Conservation (phyloP, 202 grass and related monocot species). For the Bolboschoenoplectus hybrid region DNA sequence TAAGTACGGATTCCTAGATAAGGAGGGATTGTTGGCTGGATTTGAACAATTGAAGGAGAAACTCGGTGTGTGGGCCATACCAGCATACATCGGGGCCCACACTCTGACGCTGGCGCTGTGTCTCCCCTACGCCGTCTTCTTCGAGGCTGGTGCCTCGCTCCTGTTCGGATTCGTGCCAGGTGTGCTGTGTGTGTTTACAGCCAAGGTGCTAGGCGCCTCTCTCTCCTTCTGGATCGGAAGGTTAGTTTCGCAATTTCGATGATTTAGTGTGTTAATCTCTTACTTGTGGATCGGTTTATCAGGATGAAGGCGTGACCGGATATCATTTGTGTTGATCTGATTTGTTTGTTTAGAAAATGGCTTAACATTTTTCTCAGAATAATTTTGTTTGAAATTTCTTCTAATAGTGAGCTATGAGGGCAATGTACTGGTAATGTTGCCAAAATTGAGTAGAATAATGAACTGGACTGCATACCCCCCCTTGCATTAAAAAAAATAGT, state of each 20-base stretch:
- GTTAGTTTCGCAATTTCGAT: slow-evolving; percentile 31
- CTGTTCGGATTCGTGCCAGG: slow-evolving; percentile 88
- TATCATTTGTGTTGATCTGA: background rate
- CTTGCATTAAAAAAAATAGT: slow-evolving; percentile 11
- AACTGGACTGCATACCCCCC: background rate
- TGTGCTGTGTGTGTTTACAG: slow-evolving; percentile 89
- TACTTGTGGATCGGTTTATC: background rate
- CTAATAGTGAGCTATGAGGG: background rate
- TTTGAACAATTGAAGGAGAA: slow-evolving; percentile 46
- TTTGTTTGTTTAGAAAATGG: slow-evolving; percentile 12
- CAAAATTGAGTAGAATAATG: background rate
- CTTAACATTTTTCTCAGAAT: background rate
- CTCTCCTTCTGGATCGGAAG: slow-evolving; percentile 99
- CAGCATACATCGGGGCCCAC: slow-evolving; percentile 71
- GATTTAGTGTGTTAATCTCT: background rate
- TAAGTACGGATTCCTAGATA: slow-evolving; percentile 66
- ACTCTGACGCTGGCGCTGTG: slow-evolving; percentile 80
- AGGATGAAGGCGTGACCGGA: background rate
- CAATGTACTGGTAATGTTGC: background rate
- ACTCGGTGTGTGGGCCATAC: slow-evolving; percentile 80
- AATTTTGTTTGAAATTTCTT: slow-evolving; percentile 9
- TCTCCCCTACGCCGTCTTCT: slow-evolving; percentile 89
- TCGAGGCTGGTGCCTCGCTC: slow-evolving; percentile 78
- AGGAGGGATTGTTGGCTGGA: slow-evolving; percentile 51
- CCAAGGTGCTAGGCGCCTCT: slow-evolving; percentile 91